Evolutionary conservation across 371 early-diverging fungal species (phyloP).

Genomic region (Blastocladiella emersonii): DNA sequence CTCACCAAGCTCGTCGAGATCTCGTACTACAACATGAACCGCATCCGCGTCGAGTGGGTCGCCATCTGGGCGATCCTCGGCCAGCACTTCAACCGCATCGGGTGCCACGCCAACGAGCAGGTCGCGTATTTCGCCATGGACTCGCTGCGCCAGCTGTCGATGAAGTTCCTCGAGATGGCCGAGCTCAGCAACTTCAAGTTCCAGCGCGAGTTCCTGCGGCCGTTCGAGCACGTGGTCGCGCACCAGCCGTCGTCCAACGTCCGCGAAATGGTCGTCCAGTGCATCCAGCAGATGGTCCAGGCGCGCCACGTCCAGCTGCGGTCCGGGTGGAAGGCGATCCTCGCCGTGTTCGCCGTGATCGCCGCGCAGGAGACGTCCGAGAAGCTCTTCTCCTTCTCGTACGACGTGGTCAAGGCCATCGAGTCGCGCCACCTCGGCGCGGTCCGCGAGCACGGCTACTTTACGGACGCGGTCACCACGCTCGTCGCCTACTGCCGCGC

Average conservation of each 20-base stretch:
- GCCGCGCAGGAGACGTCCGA: conserved; percentile 61
- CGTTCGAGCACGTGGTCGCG: conserved; percentile 72
- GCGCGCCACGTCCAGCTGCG: conserved; percentile 47
- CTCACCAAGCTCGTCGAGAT: conserved; percentile 85
- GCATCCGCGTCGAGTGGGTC: conserved; percentile 93
- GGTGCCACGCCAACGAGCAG: conserved; percentile 69
- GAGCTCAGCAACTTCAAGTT: conserved; percentile 90
- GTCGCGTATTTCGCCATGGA: conserved; percentile 84
- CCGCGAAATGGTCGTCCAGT: conserved; percentile 85
- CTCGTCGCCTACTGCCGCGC: neutral
- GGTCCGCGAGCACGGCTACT: conserved; percentile 20
- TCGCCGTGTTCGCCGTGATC: conserved; percentile 51
- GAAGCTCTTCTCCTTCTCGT: conserved; percentile 25
- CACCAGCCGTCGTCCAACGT: conserved; percentile 59
- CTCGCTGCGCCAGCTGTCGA: conserved; percentile 80
- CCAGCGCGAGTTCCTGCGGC: conserved; percentile 86
- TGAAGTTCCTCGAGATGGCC: conserved; percentile 87
- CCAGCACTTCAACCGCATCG: conserved; percentile 80
- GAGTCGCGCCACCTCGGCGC: conserved; percentile 27
- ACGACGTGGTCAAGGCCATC: conserved; percentile 31
- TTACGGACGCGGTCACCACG: neutral
- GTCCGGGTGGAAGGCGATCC: conserved; percentile 83
- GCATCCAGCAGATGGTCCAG: conserved; percentile 77
- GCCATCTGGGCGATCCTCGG: conserved; percentile 87
- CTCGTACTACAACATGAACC: conserved; percentile 91